Base-by-base conservation (phyloP, 768 basidiomycete species). In the Mycena sanguinolenta region DNA sequence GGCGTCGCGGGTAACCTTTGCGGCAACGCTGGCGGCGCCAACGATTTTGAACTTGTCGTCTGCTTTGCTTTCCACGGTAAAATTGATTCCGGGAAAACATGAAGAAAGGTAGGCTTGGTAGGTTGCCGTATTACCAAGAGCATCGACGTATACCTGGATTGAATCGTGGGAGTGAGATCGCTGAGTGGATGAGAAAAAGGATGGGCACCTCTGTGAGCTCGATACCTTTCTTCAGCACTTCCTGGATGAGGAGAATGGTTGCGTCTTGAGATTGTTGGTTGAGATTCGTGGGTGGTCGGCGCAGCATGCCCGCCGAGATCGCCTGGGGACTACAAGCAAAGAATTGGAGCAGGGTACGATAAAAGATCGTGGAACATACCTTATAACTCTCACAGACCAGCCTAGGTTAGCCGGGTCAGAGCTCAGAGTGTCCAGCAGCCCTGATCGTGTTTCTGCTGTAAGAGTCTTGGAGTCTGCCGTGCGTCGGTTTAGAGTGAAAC, bases 41-140 rank as follows among this genome's bases (percentile, higher is more conserved):
- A 99, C 98, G 69, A 99, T 97, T 77, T 96, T 98, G 87, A 90
- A 99, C 70, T 94, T 91, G n/a, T 92, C 91, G 77, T 99, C 98
- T 19, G 98, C 98, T 80, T 99, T 98, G 30, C 90, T 89, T 13
- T 91, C 88, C 27, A 99, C 98, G 0, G 95, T 96, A 78, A 99
- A 97, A 46, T 84, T 82, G 72, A 98, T 93, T 9, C 89, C 90
- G 0, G 95, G 94, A 79, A 98, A 99, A 36, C 91, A 77, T 9
- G 86, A 85, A 16, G 93, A 92, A 3, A 99, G 88, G 76, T 94
- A 93, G 27, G 88, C 85, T 82, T 98, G 90, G 81, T 98, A 99
- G 54, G 92, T 91, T 21, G 89, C 88, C 1, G 95, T 93, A 19
- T 90, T 91, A 21, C 98, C 98, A 4, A 99, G 88, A 0, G 98